phyloP scores from a whole-genome alignment of 441 rosid genomes.

The Aquilaria agallochum region DNA sequence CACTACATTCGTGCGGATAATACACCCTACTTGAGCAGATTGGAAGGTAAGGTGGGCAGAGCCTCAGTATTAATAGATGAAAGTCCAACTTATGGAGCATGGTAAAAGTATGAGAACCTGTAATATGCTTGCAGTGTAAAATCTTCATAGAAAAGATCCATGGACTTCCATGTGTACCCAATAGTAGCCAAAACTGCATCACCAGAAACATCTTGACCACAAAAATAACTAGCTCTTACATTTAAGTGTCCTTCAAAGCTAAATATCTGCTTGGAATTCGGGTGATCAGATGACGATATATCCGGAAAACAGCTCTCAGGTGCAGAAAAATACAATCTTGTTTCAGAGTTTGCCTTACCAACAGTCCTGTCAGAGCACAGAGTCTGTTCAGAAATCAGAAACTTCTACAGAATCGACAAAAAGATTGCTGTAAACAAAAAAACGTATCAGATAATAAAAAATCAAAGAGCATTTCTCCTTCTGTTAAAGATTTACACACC shows the following conservation, averaged over 20 bases:
- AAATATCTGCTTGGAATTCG: constrained; percentile 25
- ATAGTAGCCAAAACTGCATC: constrained; percentile 89
- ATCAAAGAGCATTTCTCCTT: neutral
- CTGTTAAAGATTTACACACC: constrained; percentile 40
- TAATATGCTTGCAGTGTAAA: constrained; percentile 62
- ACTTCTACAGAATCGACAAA: neutral
- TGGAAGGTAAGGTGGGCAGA: no score
- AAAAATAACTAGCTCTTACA: constrained; percentile 77
- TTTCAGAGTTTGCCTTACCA: constrained; percentile 89
- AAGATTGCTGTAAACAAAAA: neutral
- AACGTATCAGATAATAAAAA: no score
- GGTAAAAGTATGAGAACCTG: constrained; percentile 49
- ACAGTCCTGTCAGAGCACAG: constrained; percentile 47
- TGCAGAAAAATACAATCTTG: constrained; percentile 65
- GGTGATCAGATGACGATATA: constrained; percentile 37
- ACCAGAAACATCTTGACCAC: constrained; percentile 67
- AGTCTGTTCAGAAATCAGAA: no score
- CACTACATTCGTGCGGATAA: no score
- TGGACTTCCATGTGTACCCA: constrained; percentile 82
- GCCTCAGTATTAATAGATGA: no score
- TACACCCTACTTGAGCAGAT: no score
- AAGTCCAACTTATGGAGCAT: neutral
- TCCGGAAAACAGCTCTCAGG: constrained; percentile 29
- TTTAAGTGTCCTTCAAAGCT: constrained; percentile 41
- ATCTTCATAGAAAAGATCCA: constrained; percentile 62